These are phyloP conservation scores for Podospora fimiseda DNA, from an alignment of 495 filamentous ascomycete genomes.

Conservation along the genomic window DNA sequence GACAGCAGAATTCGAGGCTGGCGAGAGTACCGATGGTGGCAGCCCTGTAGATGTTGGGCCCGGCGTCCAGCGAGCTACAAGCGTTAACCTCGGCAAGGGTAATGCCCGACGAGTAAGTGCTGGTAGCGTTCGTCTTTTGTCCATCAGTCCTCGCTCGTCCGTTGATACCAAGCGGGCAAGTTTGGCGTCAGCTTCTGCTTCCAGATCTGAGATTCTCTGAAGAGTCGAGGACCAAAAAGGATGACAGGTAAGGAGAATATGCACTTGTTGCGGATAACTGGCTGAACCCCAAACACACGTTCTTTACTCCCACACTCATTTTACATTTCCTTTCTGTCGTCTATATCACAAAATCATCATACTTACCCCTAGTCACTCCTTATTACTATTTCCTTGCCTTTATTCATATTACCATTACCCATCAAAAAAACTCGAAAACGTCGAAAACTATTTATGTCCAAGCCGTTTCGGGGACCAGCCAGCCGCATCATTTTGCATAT, in stretches of 20 bases:
- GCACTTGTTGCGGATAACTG: not conserved
- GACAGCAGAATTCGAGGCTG: constrained; percentile 37
- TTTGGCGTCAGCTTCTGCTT: too few relatives aligned
- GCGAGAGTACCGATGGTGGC: constrained; percentile 39
- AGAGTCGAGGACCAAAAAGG: constrained; percentile 6
- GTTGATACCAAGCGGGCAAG: constrained; percentile 33
- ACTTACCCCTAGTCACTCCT: constrained; percentile 25
- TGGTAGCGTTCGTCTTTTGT: constrained; percentile 63
- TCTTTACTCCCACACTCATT: constrained; percentile 12
- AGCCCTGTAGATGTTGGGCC: constrained; percentile 28
- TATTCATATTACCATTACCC: not conserved
- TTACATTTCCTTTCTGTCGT: constrained; percentile 17
- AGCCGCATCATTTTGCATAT: not conserved
- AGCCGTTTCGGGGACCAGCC: not conserved
- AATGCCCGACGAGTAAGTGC: constrained; percentile 67
- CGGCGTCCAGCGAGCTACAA: constrained; percentile 55
- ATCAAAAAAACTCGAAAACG: not conserved
- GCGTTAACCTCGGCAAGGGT: constrained; percentile 54
- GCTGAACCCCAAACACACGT: constrained; percentile 11
- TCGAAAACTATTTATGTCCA: not conserved
- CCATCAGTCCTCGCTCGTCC: constrained; percentile 50
- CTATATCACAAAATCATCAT: constrained; percentile 2
- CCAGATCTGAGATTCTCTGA: not conserved
- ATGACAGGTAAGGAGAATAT: not conserved
- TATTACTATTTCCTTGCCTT: constrained; percentile 15